A percentile compares a stretch with the other conserved stretches of the same genome.
These are phyloP conservation scores for Fusarium sp. DNA, from an alignment of 2,329 filamentous ascomycete genomes.

Conservation along the genomic window DNA sequence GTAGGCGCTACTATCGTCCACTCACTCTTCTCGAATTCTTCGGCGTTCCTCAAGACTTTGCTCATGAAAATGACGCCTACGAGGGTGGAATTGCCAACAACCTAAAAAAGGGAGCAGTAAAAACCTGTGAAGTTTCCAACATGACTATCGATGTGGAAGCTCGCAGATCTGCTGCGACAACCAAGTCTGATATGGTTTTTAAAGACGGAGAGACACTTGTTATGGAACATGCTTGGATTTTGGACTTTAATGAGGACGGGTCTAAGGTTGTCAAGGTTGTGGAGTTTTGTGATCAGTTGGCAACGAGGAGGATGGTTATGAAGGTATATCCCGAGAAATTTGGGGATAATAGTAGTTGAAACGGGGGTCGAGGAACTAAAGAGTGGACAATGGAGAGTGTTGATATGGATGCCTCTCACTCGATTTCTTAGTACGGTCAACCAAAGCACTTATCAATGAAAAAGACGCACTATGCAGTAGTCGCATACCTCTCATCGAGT, in stretches of 20 bases:
- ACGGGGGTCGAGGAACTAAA: background rate
- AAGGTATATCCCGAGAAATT: slow-evolving; percentile 1
- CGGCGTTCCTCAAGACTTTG: background rate
- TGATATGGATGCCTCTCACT: no score
- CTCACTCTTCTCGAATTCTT: background rate
- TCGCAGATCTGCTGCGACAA: background rate
- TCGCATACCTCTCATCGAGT: no score
- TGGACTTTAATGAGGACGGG: slow-evolving; percentile 3
- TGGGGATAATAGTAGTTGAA: background rate
- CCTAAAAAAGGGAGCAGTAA: background rate
- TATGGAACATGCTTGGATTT: slow-evolving; percentile 11
- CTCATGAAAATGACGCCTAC: background rate
- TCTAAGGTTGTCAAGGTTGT: background rate
- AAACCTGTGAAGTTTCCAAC: background rate
- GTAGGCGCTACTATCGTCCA: slow-evolving; percentile 1
- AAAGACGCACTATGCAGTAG: no score
- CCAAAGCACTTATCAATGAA: no score
- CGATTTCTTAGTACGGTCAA: no score
- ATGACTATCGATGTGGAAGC: background rate
- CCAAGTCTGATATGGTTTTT: background rate
- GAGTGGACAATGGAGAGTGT: no score
- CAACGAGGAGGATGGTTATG: background rate
- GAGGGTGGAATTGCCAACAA: background rate
- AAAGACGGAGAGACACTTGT: slow-evolving; percentile 2
- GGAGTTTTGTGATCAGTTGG: slow-evolving; percentile 3